These are phyloP conservation scores for Aspergillus fructus DNA, from an alignment of 2,329 filamentous ascomycete genomes.

Conservation along the genomic window DNA sequence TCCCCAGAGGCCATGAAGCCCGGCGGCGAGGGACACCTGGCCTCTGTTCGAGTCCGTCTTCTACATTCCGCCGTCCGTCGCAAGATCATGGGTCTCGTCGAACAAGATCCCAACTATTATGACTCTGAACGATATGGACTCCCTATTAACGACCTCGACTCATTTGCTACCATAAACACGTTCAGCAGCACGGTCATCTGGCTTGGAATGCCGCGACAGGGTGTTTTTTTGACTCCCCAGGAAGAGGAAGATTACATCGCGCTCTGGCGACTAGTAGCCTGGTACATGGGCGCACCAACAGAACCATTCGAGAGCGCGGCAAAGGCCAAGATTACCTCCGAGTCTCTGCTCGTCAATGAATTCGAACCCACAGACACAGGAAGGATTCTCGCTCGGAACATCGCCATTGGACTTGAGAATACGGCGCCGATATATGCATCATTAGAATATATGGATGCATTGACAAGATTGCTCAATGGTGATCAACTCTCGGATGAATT, in stretches of 20 bases:
- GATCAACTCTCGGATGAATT: slow-evolving; percentile 60
- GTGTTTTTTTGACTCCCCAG: slow-evolving; percentile 60
- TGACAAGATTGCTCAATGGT: slow-evolving; percentile 69
- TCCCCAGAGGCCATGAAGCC: slow-evolving; percentile 65
- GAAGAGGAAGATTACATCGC: slow-evolving; percentile 70
- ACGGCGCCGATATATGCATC: slow-evolving; percentile 65
- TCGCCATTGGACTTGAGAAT: slow-evolving; percentile 64
- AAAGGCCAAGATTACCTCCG: slow-evolving; percentile 62
- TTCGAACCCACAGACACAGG: slow-evolving; percentile 63
- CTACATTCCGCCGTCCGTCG: slow-evolving; percentile 67
- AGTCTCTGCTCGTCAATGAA: slow-evolving; percentile 65
- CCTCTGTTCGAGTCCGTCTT: slow-evolving; percentile 65
- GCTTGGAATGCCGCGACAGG: slow-evolving; percentile 68
- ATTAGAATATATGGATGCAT: slow-evolving; percentile 64
- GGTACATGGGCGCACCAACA: slow-evolving; percentile 68
- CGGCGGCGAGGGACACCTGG: slow-evolving; percentile 63
- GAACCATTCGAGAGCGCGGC: slow-evolving; percentile 57
- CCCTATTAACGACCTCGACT: slow-evolving; percentile 74
- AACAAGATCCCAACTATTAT: slow-evolving; percentile 62
- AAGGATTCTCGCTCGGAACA: slow-evolving; percentile 68
- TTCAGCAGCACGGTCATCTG: slow-evolving; percentile 69
- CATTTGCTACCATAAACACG: slow-evolving; percentile 66
- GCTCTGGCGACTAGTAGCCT: slow-evolving; percentile 71
- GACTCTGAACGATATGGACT: slow-evolving; percentile 58
- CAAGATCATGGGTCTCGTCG: slow-evolving; percentile 61